Evolutionary conservation across 108 stramenopile species (phyloP).

Genomic region (Nitzschia sp.): DNA sequence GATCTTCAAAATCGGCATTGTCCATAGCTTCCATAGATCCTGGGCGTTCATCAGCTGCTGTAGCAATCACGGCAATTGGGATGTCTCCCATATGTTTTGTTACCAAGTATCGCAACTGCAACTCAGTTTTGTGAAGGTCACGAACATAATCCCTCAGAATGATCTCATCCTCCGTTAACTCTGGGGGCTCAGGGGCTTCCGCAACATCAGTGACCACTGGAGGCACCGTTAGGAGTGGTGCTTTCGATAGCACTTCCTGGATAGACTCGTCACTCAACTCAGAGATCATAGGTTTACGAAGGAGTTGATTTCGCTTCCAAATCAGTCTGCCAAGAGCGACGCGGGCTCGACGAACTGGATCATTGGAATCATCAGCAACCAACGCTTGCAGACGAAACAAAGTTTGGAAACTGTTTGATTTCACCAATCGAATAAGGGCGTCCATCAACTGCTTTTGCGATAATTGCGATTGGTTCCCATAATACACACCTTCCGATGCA

Average conservation of each 20-base stretch:
- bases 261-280: conserved; percentile 47
- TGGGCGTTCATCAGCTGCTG: conserved; percentile 71
- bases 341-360: conserved; percentile 63
- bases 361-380: conserved; percentile 62
- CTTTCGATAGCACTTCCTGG: conserved; percentile 21
- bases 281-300: conserved; percentile 37
- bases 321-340: conserved; percentile 68
- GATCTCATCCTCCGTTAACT: conserved; percentile 9
- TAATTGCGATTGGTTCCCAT: conserved; percentile 66
- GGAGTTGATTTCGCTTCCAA: conserved; percentile 64
- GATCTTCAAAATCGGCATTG: conserved; percentile 51
- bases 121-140: conserved; percentile 64
- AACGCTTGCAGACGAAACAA: conserved; percentile 45
- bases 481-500: conserved; percentile 52
- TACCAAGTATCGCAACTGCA: conserved; percentile 52
- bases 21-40: conserved; percentile 65
- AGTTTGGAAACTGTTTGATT: conserved; percentile 45
- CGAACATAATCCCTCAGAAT: conserved; percentile 55
- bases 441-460: conserved; percentile 75
- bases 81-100: conserved; percentile 49
- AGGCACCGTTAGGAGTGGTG: conserved; percentile 20
- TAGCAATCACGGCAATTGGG: conserved; percentile 58
- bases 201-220: conserved; percentile 24
- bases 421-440: conserved; percentile 55
- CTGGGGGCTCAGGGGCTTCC: conserved; percentile 3